A percentile compares a stretch with the other conserved stretches of the same genome.
These are phyloP conservation scores for Teunomyces funiuensis DNA, from an alignment of 805 yeast species.

Conservation along the genomic window DNA sequence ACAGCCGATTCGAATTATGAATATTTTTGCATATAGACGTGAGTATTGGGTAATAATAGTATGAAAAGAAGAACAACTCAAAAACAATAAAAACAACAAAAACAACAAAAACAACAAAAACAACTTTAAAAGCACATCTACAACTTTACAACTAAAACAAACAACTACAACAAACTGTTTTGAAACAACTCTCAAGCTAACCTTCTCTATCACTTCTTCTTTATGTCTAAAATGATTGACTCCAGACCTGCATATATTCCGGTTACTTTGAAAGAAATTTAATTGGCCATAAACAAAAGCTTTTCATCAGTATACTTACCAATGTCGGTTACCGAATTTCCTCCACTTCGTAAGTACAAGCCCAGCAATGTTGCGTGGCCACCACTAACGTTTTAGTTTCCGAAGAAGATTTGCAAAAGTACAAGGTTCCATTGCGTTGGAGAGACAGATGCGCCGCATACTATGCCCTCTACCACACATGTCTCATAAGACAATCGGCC, in stretches of 20 bases:
- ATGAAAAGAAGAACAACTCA: too few relatives aligned
- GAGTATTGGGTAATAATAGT: neutral
- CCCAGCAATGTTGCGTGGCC: neutral
- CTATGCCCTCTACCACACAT: slow-evolving; percentile 44
- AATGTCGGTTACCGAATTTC: slow-evolving; percentile 42
- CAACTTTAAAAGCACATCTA: too few relatives aligned
- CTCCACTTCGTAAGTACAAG: slow-evolving; percentile 40
- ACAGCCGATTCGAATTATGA: neutral
- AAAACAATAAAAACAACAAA: too few relatives aligned
- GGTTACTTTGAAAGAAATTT: slow-evolving; percentile 12
- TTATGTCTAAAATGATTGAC: too few relatives aligned
- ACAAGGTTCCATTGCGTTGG: slow-evolving; percentile 74
- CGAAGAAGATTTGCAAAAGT: slow-evolving; percentile 79
- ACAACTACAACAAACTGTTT: too few relatives aligned
- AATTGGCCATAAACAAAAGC: slow-evolving; percentile 13
- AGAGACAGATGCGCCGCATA: slow-evolving; percentile 79
- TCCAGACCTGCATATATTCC: slow-evolving; percentile 4
- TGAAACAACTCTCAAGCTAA: too few relatives aligned
- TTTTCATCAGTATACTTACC: neutral
- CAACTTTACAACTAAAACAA: too few relatives aligned
- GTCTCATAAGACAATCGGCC: slow-evolving; percentile 45
- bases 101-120: too few relatives aligned
- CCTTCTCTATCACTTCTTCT: too few relatives aligned
- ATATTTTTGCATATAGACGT: neutral
- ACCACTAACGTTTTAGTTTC: slow-evolving; percentile 50